These are phyloP conservation scores for Eucalyptus globulus DNA, from an alignment of 345 rosid species.

Conservation along the genomic window DNA sequence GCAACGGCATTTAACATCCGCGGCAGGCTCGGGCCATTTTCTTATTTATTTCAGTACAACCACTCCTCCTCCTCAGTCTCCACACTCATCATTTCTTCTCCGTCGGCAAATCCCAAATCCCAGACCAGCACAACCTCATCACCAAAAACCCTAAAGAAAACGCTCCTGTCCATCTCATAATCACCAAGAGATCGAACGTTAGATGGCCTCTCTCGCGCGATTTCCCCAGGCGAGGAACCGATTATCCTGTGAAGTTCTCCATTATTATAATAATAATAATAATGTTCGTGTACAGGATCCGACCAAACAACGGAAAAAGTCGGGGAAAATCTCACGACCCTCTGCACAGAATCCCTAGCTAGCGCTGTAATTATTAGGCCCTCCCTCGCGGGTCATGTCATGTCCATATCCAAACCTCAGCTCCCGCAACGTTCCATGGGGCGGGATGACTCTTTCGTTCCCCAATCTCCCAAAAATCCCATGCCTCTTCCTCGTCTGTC, in stretches of 20 bases:
- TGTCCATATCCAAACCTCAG: background rate
- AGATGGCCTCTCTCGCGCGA: background rate
- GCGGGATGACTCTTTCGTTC: background rate
- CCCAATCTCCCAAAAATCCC: background rate
- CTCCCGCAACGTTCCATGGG: background rate
- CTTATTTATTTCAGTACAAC: background rate
- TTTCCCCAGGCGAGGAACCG: background rate
- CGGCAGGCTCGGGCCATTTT: background rate
- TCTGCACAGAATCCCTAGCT: background rate
- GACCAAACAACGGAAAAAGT: background rate
- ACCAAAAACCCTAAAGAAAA: background rate
- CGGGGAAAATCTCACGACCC: background rate
- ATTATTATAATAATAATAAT: background rate
- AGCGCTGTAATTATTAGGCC: background rate
- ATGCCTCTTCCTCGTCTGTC: background rate
- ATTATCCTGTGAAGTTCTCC: background rate
- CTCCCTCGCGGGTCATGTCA: background rate
- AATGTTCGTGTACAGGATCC: background rate
- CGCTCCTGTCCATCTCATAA: background rate
- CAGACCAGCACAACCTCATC: background rate
- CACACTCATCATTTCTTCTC: too few relatives aligned
- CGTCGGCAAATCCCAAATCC: background rate
- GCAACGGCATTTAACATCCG: background rate
- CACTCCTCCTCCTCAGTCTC: background rate
- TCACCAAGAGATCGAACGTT: background rate